Percentiles rank a stretch among this genome's conserved stretches.
These are phyloP conservation scores for Auriscalpium orientale DNA, from an alignment of 768 basidiomycete genomes.

Conservation along the genomic window DNA sequence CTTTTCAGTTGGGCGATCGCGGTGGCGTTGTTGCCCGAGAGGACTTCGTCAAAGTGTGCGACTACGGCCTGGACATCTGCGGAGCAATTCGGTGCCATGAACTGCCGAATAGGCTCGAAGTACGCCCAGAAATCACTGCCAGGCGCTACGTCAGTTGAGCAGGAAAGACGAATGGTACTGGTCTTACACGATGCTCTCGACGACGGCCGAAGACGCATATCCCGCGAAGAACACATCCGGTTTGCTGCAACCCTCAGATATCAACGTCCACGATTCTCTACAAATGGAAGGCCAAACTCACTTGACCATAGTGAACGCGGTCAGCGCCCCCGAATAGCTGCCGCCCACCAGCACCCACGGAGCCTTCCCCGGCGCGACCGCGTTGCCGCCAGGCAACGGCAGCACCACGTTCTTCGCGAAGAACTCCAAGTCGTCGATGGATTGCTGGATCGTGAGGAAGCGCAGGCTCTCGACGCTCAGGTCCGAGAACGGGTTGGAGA, in stretches of 20 bases:
- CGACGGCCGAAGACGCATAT: conserved; percentile 62
- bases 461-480: conserved; percentile 50
- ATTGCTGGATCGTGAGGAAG: conserved; percentile 64
- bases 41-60: conserved; percentile 50
- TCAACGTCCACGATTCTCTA: neutral
- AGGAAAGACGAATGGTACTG: neutral
- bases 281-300: conserved; percentile 16
- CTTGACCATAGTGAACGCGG: conserved; percentile 67
- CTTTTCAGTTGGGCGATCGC: conserved; percentile 50
- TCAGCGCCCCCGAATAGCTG: conserved; percentile 37
- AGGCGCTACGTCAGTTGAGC: neutral
- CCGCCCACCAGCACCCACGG: conserved; percentile 39
- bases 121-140: conserved; percentile 58
- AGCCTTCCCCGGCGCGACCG: conserved; percentile 45
- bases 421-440: conserved; percentile 64
- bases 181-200: conserved; percentile 44
- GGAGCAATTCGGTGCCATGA: conserved; percentile 70
- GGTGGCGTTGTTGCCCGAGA: conserved; percentile 33
- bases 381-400: conserved; percentile 58
- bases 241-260: conserved; percentile 33
- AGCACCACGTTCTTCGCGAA: conserved; percentile 60
- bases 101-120: conserved; percentile 60
- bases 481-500: conserved; percentile 63
- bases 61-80: conserved; percentile 62
- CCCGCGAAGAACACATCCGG: conserved; percentile 54